Conservation (phyloP, 495 filamentous ascomycete species). For the Hyaloscypha bicolor region DNA sequence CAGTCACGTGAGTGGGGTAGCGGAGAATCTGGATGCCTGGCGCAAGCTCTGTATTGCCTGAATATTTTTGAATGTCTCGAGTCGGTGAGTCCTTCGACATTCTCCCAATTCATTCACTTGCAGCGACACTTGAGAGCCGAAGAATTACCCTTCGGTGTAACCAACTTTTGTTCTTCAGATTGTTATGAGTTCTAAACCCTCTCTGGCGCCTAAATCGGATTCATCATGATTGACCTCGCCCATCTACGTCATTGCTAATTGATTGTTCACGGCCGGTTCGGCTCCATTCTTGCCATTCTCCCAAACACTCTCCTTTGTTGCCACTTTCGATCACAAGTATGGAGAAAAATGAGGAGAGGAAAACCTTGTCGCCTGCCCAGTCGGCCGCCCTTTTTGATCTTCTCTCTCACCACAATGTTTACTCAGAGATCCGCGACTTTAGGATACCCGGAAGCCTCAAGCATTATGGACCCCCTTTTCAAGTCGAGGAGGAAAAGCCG, state of each 20-base stretch:
- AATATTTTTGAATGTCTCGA: background rate
- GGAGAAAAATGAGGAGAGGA: background rate
- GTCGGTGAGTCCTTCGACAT: too few species aligned
- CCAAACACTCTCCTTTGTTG: background rate
- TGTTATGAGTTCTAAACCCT: background rate
- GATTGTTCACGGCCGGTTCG: background rate
- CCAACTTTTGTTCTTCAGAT: background rate
- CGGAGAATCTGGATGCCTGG: background rate
- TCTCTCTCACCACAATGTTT: conserved; percentile 65
- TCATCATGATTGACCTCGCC: background rate
- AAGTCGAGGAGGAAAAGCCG: conserved; percentile 27
- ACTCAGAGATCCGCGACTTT: conserved; percentile 62
- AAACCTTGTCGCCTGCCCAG: conserved; percentile 42
- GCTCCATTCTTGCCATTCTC: background rate
- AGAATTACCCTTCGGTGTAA: background rate
- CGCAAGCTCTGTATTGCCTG: background rate
- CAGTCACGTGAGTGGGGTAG: background rate
- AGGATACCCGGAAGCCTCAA: conserved; percentile 55
- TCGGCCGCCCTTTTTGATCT: conserved; percentile 65
- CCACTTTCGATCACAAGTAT: background rate
- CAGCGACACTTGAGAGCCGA: background rate
- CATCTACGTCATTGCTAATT: background rate
- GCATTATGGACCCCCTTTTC: conserved; percentile 62
- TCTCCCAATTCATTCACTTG: too few species aligned
- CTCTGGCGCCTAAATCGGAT: background rate